These are phyloP conservation scores for Russula earlei DNA, from an alignment of 768 basidiomycete genomes.

Conservation along the genomic window DNA sequence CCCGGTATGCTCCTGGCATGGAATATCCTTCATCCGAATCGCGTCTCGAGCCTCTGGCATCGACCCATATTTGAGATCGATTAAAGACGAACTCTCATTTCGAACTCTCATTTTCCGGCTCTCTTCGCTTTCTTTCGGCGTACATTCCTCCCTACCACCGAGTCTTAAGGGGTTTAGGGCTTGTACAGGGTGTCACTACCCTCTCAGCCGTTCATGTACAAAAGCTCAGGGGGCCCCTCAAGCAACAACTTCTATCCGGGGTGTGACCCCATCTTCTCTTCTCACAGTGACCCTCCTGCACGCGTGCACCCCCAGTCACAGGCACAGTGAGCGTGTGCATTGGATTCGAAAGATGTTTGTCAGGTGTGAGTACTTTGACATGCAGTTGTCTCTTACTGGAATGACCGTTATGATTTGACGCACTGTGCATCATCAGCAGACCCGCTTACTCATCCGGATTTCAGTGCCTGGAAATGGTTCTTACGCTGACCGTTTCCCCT, in stretches of 20 bases:
- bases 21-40: background rate
- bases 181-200: background rate
- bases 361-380: background rate
- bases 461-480: background rate
- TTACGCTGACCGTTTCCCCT: background rate
- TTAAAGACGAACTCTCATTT: too few species aligned
- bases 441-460: background rate
- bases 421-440: constrained; percentile 11
- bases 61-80: too few species aligned
- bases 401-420: background rate
- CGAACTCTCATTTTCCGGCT: too few species aligned
- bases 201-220: background rate
- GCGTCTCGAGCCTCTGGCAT: too few species aligned
- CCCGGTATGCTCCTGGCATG: background rate
- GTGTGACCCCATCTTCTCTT: background rate
- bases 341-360: background rate
- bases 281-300: background rate
- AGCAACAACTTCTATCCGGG: too few species aligned
- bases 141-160: background rate
- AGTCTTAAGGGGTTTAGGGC: background rate
- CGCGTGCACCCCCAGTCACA: background rate
- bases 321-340: background rate
- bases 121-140: background rate
- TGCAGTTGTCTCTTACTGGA: background rate
- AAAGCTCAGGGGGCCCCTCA: too few species aligned